Conservation (phyloP, 805 yeast genomes). For the Saturnispora gosingensis region DNA sequence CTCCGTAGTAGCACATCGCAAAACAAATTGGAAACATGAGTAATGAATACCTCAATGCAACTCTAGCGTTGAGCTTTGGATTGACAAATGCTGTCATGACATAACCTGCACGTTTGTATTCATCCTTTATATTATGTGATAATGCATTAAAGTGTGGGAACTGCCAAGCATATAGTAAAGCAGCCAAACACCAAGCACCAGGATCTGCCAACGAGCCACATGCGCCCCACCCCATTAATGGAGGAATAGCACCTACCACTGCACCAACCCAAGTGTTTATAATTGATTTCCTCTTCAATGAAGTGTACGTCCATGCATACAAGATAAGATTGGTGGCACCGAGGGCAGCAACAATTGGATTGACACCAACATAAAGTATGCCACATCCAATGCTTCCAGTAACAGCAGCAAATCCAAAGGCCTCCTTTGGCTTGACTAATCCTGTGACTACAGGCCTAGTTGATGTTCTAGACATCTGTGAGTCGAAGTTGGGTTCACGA, state of each 20-base stretch:
- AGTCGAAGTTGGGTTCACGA: slow-evolving; percentile 85
- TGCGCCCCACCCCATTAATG: slow-evolving; percentile 98
- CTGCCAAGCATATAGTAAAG: slow-evolving; percentile 91
- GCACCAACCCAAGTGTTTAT: slow-evolving; percentile 98
- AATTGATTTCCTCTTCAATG: slow-evolving; percentile 76
- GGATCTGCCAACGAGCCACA: slow-evolving; percentile 74
- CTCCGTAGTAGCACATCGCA: slow-evolving; percentile 66
- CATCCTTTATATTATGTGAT: slow-evolving; percentile 78
- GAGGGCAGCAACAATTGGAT: slow-evolving; percentile 72
- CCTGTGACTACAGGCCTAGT: slow-evolving; percentile 89
- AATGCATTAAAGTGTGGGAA: slow-evolving; percentile 95
- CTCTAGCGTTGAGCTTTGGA: slow-evolving; percentile 87
- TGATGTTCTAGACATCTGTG: slow-evolving; percentile 78
- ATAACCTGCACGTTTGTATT: slow-evolving; percentile 88
- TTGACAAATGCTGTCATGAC: slow-evolving; percentile 95
- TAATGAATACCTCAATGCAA: slow-evolving; percentile 82
- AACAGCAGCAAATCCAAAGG: slow-evolving; percentile 67
- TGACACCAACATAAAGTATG: slow-evolving; percentile 70
- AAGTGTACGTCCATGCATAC: slow-evolving; percentile 87
- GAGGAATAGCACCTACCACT: slow-evolving; percentile 97
- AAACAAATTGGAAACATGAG: slow-evolving; percentile 89
- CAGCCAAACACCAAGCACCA: slow-evolving; percentile 93
- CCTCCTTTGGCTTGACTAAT: slow-evolving; percentile 61
- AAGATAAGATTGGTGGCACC: slow-evolving; percentile 73
- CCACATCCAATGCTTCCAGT: slow-evolving; percentile 66